Evolutionary conservation across 441 rosid species (phyloP).

Genomic region (Theobroma grandiflorum): DNA sequence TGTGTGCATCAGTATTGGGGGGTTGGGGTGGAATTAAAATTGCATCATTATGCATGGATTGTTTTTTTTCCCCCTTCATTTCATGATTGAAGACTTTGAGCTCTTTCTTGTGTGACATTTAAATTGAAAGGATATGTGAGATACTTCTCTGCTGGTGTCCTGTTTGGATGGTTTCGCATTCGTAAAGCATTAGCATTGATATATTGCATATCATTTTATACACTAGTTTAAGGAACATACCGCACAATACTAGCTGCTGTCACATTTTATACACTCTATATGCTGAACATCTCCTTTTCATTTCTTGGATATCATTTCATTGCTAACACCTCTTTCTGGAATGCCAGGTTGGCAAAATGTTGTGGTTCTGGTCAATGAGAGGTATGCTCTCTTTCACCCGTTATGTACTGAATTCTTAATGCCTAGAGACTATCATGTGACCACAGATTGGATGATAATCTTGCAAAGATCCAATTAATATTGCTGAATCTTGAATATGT

Average conservation of each 20-base stretch:
- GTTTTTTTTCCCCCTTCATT: not conserved
- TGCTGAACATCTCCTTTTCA: not conserved
- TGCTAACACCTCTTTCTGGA: constrained; percentile 10
- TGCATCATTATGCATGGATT: constrained; percentile 1
- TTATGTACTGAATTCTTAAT: not conserved
- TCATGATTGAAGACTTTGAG: not conserved
- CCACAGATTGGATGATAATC: not conserved
- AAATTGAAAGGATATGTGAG: not conserved
- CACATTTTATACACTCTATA: not conserved
- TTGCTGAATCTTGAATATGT: not conserved
- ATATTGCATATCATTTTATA: not conserved
- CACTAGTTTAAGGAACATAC: not conserved
- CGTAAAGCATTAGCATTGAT: not conserved
- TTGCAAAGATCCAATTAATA: not conserved
- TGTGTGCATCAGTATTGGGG: not conserved
- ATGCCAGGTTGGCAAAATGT: constrained; percentile 12
- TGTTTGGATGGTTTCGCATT: not conserved
- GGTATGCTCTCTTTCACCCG: not conserved
- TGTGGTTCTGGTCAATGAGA: not conserved
- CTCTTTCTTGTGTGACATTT: not conserved
- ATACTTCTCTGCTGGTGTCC: not conserved
- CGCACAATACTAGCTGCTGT: not conserved
- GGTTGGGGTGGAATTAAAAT: not conserved
- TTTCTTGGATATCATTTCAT: constrained; percentile 1
- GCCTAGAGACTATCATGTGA: not conserved